phyloP scores from a whole-genome alignment of 345 rosid genomes.

The Citrus medica region DNA sequence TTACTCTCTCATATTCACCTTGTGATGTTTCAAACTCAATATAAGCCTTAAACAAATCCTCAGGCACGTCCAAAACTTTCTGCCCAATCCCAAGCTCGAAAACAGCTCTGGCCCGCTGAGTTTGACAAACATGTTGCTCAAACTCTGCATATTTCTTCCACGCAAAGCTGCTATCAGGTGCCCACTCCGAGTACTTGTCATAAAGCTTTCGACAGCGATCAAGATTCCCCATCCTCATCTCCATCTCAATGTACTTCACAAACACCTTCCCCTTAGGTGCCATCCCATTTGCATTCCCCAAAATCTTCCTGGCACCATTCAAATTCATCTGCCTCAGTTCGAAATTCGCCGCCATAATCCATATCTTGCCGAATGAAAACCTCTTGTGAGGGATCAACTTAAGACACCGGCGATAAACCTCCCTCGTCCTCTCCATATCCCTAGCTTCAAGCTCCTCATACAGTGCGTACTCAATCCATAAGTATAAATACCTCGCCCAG shows the following conservation, averaged over 20 bases:
- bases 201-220: conserved; percentile 72
- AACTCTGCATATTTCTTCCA: conserved; percentile 87
- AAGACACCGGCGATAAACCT: conserved; percentile 79
- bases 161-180: conserved; percentile 85
- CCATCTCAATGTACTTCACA: conserved; percentile 82
- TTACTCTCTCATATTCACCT: conserved; percentile 63
- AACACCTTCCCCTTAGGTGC: conserved; percentile 93
- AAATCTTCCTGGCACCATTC: conserved; percentile 61
- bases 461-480: conserved; percentile 86
- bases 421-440: conserved; percentile 66
- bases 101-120: conserved; percentile 65
- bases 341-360: conserved; percentile 86
- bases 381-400: conserved; percentile 73
- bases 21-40: conserved; percentile 86
- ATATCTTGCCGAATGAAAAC: conserved; percentile 83
- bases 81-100: conserved; percentile 76
- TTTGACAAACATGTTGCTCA: conserved; percentile 70
- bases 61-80: conserved; percentile 88
- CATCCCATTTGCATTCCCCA: conserved; percentile 83
- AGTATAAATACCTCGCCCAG: conserved; percentile 81
- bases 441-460: conserved; percentile 81
- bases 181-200: conserved; percentile 80
- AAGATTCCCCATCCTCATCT: conserved; percentile 75
- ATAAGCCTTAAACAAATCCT: conserved; percentile 86
- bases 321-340: conserved; percentile 80